Conservation (phyloP, 805 yeast genomes). For the Wickerhamiella brachini region DNA sequence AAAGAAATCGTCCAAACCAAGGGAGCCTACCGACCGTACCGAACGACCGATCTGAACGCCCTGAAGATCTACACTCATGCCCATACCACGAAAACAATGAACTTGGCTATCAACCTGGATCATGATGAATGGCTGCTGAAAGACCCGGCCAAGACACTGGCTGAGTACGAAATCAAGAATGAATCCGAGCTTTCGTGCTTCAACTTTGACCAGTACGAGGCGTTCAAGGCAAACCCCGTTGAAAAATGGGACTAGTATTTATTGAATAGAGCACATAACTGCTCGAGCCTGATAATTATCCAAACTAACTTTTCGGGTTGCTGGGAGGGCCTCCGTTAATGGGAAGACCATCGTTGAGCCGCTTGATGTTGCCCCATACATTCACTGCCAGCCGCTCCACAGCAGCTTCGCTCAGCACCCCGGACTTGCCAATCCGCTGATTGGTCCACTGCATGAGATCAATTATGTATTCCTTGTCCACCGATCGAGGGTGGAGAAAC, state of each 20-base stretch:
- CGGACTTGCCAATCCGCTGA: background rate
- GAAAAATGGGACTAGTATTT: conserved; percentile 58
- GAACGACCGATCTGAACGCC: conserved; percentile 53
- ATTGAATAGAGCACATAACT: background rate
- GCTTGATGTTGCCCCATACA: background rate
- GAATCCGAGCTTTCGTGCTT: conserved; percentile 88
- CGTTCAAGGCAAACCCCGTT: conserved; percentile 67
- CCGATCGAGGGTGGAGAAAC: conserved; percentile 31
- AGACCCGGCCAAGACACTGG: conserved; percentile 30
- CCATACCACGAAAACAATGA: conserved; percentile 87
- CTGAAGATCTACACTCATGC: conserved; percentile 87
- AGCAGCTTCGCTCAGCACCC: background rate
- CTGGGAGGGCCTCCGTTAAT: background rate
- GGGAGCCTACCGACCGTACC: conserved; percentile 67
- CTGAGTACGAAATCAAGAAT: conserved; percentile 44
- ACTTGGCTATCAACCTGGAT: conserved; percentile 79
- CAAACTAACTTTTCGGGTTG: too few relatives aligned
- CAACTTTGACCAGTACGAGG: conserved; percentile 50
- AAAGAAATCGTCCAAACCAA: conserved; percentile 35
- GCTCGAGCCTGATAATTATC: too few relatives aligned
- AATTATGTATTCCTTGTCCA: background rate
- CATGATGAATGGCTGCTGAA: conserved; percentile 62
- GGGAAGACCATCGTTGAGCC: background rate
- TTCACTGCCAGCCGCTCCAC: background rate
- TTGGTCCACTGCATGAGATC: background rate